Base-by-base conservation (phyloP, 768 basidiomycete genomes). In the Naganishia friedmannii region DNA sequence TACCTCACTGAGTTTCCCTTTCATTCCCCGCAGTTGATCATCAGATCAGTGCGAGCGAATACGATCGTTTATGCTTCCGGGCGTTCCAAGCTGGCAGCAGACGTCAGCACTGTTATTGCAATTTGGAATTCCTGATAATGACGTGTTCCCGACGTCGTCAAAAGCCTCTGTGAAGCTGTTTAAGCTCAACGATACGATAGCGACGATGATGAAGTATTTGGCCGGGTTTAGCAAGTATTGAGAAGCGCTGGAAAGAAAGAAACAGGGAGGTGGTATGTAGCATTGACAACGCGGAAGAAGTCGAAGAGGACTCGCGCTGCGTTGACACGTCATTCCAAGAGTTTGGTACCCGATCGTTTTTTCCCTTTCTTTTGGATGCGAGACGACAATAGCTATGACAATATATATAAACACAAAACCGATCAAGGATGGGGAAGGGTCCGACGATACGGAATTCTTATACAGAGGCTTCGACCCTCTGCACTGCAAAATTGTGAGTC, bases 401-500 rank as follows among this genome's bases (percentile, higher is more conserved):
- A n/a, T n/a, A n/a, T 51, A 51, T 51, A 51, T 51, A 51, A 51
- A 51, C 48, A n/a, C 23, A 8, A 2, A 46, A 37, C 12, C 4
- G 34, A 37, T 37, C 34, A 4, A 37, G 34, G 34, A 37, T 37
- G 12, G 34, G 6, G 12, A 4, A 37, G n/a, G 15, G 45, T 8
- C 5, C 45, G 17, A 15, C 13, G 45, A 15, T 46, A 51, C 48
- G 48, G 23, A 26, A 6, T 7, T n/a, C 48, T 51, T 13, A 26
- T 46, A 3, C 48, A 51, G 48, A 51, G 48, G 60, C 26, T 45
- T 23, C 8, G 29, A 21, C 3, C 60, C 23, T 63, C 60, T 26
- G 17, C 39, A 45, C n/a, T n/a, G 48, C 48, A 26, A 13, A 34
- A 63, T 26, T 28, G 60, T 63, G 23, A 63, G 60, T 63, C n/a